Conservation (phyloP, 2,329 filamentous ascomycete genomes). For the Colletotrichum sp. region DNA sequence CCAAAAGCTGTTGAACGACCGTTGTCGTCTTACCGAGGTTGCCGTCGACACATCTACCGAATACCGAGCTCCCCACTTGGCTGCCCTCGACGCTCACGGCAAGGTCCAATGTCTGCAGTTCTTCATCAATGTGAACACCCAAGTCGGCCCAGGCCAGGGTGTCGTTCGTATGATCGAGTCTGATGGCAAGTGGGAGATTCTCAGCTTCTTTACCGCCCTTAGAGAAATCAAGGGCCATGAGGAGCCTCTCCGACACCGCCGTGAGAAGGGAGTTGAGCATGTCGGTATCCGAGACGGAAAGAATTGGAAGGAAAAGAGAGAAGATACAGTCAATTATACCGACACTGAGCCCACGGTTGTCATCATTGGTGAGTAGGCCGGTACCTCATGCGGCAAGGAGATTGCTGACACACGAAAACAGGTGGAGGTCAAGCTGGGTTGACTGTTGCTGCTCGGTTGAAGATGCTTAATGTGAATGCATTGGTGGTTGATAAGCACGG, state of each 20-base stretch:
- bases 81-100: slow-evolving; percentile 54
- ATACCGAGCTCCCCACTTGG: slow-evolving; percentile 46
- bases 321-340: slow-evolving; percentile 16
- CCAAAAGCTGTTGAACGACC: slow-evolving; percentile 37
- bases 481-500: slow-evolving; percentile 58
- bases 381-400: background rate
- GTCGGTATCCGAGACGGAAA: slow-evolving; percentile 43
- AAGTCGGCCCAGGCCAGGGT: slow-evolving; percentile 60
- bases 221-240: slow-evolving; percentile 52
- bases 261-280: slow-evolving; percentile 57
- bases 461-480: slow-evolving; percentile 57
- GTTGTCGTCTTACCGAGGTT: slow-evolving; percentile 44
- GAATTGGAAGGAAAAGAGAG: slow-evolving; percentile 26
- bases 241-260: slow-evolving; percentile 44
- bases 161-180: slow-evolving; percentile 53
- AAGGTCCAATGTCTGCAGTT: slow-evolving; percentile 58
- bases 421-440: slow-evolving; percentile 58
- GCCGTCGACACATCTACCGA: slow-evolving; percentile 50
- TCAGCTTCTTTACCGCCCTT: slow-evolving; percentile 61
- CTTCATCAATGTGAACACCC: slow-evolving; percentile 59
- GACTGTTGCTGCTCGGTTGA: slow-evolving; percentile 56
- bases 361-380: slow-evolving; percentile 21
- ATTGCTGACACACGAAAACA: background rate
- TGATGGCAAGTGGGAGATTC: slow-evolving; percentile 54
- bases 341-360: slow-evolving; percentile 20